Evolutionary conservation across 768 basidiomycete genomes (phyloP).

Genomic region (Cubamyces sp.): DNA sequence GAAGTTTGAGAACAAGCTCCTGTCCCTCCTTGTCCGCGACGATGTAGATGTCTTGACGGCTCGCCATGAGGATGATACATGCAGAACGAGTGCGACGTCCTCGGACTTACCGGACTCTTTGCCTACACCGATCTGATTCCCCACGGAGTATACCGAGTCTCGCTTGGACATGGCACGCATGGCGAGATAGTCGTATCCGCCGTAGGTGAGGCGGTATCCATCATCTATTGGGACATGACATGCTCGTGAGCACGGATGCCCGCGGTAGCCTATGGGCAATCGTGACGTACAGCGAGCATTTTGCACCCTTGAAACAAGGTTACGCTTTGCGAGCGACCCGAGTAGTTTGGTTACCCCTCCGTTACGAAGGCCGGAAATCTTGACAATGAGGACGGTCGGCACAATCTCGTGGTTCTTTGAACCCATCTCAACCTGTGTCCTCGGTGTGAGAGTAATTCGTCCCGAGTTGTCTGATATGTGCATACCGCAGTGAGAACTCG

Average conservation of each 20-base stretch:
- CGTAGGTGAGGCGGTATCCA: constrained; percentile 95
- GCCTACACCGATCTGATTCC: constrained; percentile 97
- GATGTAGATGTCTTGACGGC: constrained; percentile 76
- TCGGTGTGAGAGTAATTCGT: not conserved
- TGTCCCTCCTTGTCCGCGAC: constrained; percentile 85
- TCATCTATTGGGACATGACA: constrained; percentile 64
- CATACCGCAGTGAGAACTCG: constrained; percentile 91
- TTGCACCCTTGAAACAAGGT: constrained; percentile 86
- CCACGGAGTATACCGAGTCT: constrained; percentile 87
- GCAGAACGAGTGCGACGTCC: not conserved
- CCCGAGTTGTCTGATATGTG: not conserved
- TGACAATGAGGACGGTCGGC: constrained; percentile 84
- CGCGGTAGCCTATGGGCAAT: not conserved
- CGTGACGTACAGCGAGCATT: constrained; percentile 84
- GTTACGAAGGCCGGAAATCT: constrained; percentile 89
- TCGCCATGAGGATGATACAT: not conserved
- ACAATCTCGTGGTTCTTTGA: constrained; percentile 98
- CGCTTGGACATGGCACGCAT: constrained; percentile 92
- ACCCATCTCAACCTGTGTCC: constrained; percentile 89
- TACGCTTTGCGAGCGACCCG: constrained; percentile 88
- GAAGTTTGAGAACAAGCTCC: constrained; percentile 91
- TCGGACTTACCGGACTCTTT: constrained; percentile 84
- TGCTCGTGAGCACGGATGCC: not conserved
- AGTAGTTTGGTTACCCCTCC: constrained; percentile 95
- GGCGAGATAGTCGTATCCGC: constrained; percentile 96